Base-by-base conservation (phyloP, 2,329 filamentous ascomycete genomes). In the Trichoderma arundinaceum region DNA sequence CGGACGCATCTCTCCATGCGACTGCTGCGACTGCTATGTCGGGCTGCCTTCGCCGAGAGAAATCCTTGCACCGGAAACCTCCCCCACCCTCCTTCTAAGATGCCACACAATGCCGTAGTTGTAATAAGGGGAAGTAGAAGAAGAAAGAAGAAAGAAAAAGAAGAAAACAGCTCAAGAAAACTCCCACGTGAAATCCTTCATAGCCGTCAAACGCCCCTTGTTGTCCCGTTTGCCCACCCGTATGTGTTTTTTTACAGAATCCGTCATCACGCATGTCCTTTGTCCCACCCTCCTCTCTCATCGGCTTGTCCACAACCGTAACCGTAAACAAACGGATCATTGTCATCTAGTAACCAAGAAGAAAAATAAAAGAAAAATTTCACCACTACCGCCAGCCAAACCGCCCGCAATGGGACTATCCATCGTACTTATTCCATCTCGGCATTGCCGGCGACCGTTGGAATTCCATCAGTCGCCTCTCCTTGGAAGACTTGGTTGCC, bases 391-490 rank as follows among this genome's bases (percentile, higher is more conserved):
- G 17, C 49, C 49, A 52, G 10, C 32, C n/a, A 35, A 9, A 38
- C 7, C 32, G 17, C 4, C n/a, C 33, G 32, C 13, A n/a, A n/a
- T 51, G 46, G 13, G 15, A 12, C 28, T 12, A 28, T 39, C 35
- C 35, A 38, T 38, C 35, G 3, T 53, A 39, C 10, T 64, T 74
- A 78, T 64, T 81, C 83, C 71, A 81, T 78, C 33, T 80, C 81
- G 28, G 78, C 77, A 60, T 81, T 82, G 51, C 80, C 79, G 5
- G 76, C 76, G 5, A 77, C 72, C 1, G 78, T 71, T 2, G 77
- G 74, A 1, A 85, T 77, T 1, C 83, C 84, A 38, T 86, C 84
- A 1, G 76, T 76, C 2, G 82, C 81, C 70, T 89, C 87, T 17
- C 86, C 87, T 17, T 82, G 73, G 32, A 87, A 78, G 1, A 81